A percentile compares a stretch with the other conserved stretches of the same genome.
Conservation (phyloP, 78 protist species). For the Pelomyxa schiedti region DNA sequence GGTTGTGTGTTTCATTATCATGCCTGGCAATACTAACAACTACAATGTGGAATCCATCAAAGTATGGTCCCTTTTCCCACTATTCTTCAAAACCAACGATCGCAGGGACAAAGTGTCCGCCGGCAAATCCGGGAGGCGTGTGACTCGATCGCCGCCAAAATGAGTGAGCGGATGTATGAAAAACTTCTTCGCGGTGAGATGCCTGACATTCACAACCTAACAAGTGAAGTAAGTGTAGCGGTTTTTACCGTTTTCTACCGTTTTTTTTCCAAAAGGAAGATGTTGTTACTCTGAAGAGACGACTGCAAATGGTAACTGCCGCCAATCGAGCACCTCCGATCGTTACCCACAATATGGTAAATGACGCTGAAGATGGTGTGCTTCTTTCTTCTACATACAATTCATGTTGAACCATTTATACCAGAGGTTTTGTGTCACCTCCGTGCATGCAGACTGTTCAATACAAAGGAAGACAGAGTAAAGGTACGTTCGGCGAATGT, state of each 20-base stretch:
- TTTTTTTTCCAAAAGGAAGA: no score
- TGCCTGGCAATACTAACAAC: slow-evolving; percentile 43
- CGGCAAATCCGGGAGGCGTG: slow-evolving; percentile 44
- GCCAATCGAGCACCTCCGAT: slow-evolving; percentile 51
- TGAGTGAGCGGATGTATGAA: slow-evolving; percentile 48
- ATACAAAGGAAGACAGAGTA: slow-evolving; percentile 45
- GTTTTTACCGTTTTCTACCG: no score
- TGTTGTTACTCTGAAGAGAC: slow-evolving; percentile 36
- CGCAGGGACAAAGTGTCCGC: background rate
- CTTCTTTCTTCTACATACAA: no score
- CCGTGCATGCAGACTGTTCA: slow-evolving; percentile 35
- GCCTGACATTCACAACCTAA: slow-evolving; percentile 24
- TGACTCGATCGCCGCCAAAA: slow-evolving; percentile 14
- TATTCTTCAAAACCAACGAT: background rate
- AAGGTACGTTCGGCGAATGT: no score
- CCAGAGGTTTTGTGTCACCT: slow-evolving; percentile 31
- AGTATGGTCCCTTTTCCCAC: slow-evolving; percentile 46
- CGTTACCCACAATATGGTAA: slow-evolving; percentile 66
- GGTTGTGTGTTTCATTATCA: slow-evolving; percentile 59
- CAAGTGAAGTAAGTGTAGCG: no score
- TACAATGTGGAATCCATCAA: slow-evolving; percentile 64
- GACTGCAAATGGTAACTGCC: slow-evolving; percentile 21
- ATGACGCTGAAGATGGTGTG: slow-evolving; percentile 17
- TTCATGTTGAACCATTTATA: background rate
- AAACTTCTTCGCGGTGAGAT: slow-evolving; percentile 28